Evolutionary conservation across 2,329 filamentous ascomycete species (phyloP).

Genomic region (Aspergillus pseudoglaucus): DNA sequence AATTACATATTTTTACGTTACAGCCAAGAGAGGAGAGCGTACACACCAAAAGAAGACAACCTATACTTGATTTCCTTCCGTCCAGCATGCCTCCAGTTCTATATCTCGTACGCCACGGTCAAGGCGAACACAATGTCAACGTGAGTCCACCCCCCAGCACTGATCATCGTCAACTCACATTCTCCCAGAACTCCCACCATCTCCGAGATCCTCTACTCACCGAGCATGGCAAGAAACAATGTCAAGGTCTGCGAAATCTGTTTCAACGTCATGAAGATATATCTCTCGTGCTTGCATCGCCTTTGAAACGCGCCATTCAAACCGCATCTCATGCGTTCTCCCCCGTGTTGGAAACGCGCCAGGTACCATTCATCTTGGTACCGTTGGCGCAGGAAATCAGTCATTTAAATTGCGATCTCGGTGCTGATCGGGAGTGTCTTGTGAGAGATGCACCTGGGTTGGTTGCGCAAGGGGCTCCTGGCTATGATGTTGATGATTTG

Average conservation of each 20-base stretch:
- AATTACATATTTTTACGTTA: too few species aligned
- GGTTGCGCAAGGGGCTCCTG: conserved; percentile 1
- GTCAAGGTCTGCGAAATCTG: conserved; percentile 1
- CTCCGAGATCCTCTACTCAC: conserved; percentile 6
- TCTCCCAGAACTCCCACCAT: conserved; percentile 4
- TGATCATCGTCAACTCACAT: neutral
- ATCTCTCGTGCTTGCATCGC: conserved; percentile 6
- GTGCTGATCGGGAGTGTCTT: conserved; percentile 1
- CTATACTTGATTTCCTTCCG: neutral
- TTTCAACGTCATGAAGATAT: conserved; percentile 3
- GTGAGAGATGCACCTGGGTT: conserved; percentile 2
- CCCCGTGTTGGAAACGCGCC: conserved; percentile 2
- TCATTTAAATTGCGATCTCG: conserved; percentile 4
- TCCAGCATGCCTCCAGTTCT: conserved; percentile 16
- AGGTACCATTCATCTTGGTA: conserved; percentile 5
- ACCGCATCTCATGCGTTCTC: conserved; percentile 8
- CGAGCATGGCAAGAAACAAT: conserved; percentile 3
- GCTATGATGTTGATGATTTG: neutral
- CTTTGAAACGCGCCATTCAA: conserved; percentile 8
- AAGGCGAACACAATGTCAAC: conserved; percentile 11
- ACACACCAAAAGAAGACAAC: neutral
- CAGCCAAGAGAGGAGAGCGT: too few species aligned
- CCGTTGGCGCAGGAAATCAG: conserved; percentile 10
- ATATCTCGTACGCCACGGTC: conserved; percentile 8
- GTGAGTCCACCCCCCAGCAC: neutral